These are phyloP conservation scores for Russula earlei DNA, from an alignment of 768 basidiomycete genomes.

Conservation along the genomic window DNA sequence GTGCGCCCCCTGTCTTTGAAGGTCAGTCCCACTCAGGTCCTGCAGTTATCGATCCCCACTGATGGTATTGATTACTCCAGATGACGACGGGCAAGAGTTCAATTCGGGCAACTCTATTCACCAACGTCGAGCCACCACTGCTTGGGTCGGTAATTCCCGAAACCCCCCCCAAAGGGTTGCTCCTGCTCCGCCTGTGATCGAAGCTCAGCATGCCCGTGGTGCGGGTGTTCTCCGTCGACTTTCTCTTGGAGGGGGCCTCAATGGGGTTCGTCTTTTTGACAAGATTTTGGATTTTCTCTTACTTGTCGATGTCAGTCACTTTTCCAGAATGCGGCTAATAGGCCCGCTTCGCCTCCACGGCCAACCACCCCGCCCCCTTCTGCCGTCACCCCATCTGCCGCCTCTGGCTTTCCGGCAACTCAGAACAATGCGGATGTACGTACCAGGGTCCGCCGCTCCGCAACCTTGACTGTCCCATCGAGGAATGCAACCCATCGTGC, in stretches of 20 bases:
- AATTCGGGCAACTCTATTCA: slow-evolving; percentile 9
- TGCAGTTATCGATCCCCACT: not conserved
- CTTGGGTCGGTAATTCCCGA: slow-evolving; percentile 39
- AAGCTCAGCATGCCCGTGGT: slow-evolving; percentile 51
- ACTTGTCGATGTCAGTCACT: slow-evolving; percentile 15
- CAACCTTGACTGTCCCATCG: slow-evolving; percentile 41
- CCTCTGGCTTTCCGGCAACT: slow-evolving; percentile 1
- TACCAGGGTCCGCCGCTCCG: slow-evolving; percentile 40
- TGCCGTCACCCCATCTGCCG: not conserved
- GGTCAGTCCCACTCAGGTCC: not conserved
- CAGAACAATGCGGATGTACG: slow-evolving; percentile 19
- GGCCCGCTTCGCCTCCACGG: slow-evolving; percentile 11
- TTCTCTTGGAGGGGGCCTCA: slow-evolving; percentile 53
- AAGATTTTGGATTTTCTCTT: not conserved
- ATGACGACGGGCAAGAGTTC: slow-evolving; percentile 15
- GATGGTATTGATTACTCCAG: not conserved
- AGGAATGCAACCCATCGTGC: slow-evolving; percentile 43
- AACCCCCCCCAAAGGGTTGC: slow-evolving; percentile 33
- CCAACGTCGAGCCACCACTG: slow-evolving; percentile 49
- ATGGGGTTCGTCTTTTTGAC: slow-evolving; percentile 38
- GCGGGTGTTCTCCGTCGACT: slow-evolving; percentile 65
- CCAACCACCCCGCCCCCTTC: slow-evolving; percentile 15
- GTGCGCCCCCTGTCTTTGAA: slow-evolving; percentile 17
- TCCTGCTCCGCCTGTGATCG: slow-evolving; percentile 25
- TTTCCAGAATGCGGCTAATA: slow-evolving; percentile 1